Base-by-base conservation (phyloP, 1,284 basidiomycete species). In the Sphaerobolus stellatus region DNA sequence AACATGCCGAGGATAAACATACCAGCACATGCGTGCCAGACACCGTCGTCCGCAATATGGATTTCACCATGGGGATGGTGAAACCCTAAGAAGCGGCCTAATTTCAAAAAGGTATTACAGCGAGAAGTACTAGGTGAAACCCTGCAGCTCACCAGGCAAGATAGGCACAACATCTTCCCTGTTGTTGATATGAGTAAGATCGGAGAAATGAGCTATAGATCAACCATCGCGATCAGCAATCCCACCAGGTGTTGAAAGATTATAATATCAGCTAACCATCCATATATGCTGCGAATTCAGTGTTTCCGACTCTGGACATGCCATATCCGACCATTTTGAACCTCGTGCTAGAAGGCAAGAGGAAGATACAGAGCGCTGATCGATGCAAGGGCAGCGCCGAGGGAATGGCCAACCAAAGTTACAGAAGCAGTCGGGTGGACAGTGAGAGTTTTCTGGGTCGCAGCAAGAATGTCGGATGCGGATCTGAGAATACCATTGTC, bases 331-430 rank as follows among this genome's bases (percentile, higher is more conserved):
- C 62, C 34, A 68, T 73, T 56, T 67, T 72, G 66, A 80, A 69
- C 2, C 61, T 65, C 1, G 71, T 71, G 4, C 56, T 61, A 0
- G 64, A 63, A 1, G 75, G 70, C 4, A 82, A 66, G 62, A 3
- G 74, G 72, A 13, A 82, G 68, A 61, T 74, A 78, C 18, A 80
- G 69, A 0, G 74, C 66, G 59, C 78, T 75, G n/a, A 82, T 68
- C 16, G 80, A 66, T 1, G 78, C 65, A 51, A 81, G 68, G 1
- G 79, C 79, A 9, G 73, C 79, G 22, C 75, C 75, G 52, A 75
- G 64, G 3, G 73, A 75, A 56, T 75, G 75, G 6, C 71, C 71
- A 49, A 71, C 68, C 0, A 71, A 52, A 8, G 67, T 69, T 46
- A 80, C 74, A 18, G 66, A 66, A 13, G 58, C 70, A n/a, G n/a